Evolutionary conservation across 2,329 filamentous ascomycete genomes (phyloP), one percentile per base, ranked within the genome.

Genomic region (Paraphoma chrysanthemicola): DNA sequence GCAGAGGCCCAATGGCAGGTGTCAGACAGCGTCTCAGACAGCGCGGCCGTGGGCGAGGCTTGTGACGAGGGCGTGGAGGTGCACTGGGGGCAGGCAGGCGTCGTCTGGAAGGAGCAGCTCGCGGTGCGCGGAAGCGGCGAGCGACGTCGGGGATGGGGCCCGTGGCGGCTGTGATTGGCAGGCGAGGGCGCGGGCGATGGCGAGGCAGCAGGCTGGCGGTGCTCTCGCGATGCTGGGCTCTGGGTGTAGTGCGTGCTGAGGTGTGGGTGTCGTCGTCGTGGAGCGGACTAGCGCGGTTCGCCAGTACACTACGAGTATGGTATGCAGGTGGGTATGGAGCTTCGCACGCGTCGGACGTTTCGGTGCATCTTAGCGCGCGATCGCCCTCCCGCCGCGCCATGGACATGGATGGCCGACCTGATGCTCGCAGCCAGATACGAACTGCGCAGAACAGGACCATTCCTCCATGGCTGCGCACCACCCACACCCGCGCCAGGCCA

Each of bases 21-120:
- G 68, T 68, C 67, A 70, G 72, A 74, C 70, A 71, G 56, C 61
- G 71, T 75, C 70, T 75, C 63, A 73, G 69, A 71, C 61, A 63
- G 51, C 48, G 58, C 62, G 66, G 63, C 63, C 56, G 66, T 70
- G 70, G 52, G 64, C 63, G 64, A 68, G 69, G 73, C 72, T 74
- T 77, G 75, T 78, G 75, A 78, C 69, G 57, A 60, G 64, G 53
- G 23, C 39, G 39, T 42, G 39, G 33, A 36, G 33, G 33, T 36
- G 33, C 33, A 36, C 10, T 10, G 33, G 33, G 33, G 9, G 33
- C 33, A 36, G 33, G 33, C 33, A 36, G 39, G 39, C 39, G 16
- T n/a, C 39, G 39, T n/a, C 14, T 48, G 55, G 55, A 47, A 49
- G 51, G 51, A 58, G 60, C 48, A 61, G 54, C 29, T 44, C 49